Conservation (phyloP, 306 rosid genomes). For the Luffa aegyptiaca region DNA sequence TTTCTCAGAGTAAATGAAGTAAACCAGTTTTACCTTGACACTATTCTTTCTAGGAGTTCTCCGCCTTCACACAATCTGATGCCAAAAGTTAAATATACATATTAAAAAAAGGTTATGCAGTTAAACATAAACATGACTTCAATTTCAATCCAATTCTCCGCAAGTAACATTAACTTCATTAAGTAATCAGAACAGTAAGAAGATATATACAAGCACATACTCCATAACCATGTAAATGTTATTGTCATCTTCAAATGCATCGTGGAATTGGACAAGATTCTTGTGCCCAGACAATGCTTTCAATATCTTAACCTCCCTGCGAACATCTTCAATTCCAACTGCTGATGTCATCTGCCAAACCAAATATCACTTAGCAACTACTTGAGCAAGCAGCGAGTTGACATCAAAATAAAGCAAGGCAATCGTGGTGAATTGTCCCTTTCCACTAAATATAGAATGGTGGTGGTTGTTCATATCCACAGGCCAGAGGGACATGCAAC, state of each 20-base stretch:
- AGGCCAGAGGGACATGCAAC: background rate
- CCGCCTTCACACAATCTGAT: constrained; percentile 94
- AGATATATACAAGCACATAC: constrained; percentile 35
- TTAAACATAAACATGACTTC: background rate
- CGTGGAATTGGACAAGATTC: constrained; percentile 80
- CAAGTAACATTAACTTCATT: background rate
- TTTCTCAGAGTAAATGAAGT: background rate
- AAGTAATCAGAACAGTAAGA: background rate
- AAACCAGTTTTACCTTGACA: constrained; percentile 50
- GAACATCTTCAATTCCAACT: constrained; percentile 87
- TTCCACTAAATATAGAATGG: background rate
- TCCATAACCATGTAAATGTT: constrained; percentile 95
- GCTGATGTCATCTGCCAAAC: constrained; percentile 81
- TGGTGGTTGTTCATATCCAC: background rate
- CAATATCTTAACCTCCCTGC: constrained; percentile 94
- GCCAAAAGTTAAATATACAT: background rate
- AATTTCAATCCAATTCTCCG: background rate
- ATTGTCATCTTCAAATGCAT: constrained; percentile 76
- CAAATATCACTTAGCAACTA: constrained; percentile 14
- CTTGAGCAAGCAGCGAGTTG: background rate
- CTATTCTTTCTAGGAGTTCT: constrained; percentile 86
- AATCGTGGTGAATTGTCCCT: background rate
- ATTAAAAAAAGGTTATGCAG: background rate
- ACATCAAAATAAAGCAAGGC: background rate
- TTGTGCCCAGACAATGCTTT: constrained; percentile 81